Evolutionary conservation across 2,329 filamentous ascomycete species (phyloP).

Genomic region (Alternaria brassicae): DNA sequence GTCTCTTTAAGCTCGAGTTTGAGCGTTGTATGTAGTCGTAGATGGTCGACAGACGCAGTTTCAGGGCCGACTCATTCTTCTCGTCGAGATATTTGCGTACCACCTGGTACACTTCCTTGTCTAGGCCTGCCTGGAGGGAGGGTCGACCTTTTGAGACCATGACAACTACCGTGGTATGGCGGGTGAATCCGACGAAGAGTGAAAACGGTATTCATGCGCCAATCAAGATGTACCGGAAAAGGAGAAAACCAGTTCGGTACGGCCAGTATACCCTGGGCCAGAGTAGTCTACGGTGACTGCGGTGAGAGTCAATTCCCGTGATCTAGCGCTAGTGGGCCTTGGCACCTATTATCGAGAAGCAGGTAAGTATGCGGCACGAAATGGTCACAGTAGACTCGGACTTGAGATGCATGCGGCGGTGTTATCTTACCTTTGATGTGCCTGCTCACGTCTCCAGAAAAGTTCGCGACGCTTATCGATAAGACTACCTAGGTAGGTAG

Average conservation of each 20-base stretch:
- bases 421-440: neutral
- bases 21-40: slow-evolving; percentile 84
- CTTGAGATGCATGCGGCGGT: neutral
- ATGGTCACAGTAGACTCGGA: neutral
- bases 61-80: slow-evolving; percentile 55
- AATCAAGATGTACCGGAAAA: neutral
- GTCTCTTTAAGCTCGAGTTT: slow-evolving; percentile 84
- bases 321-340: neutral
- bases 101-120: slow-evolving; percentile 72
- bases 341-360: neutral
- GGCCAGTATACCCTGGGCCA: neutral
- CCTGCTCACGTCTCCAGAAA: slow-evolving; percentile 28
- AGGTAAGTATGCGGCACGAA: neutral
- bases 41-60: slow-evolving; percentile 66
- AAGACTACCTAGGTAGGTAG: too few relatives aligned
- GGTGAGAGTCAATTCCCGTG: neutral
- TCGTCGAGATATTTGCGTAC: slow-evolving; percentile 78
- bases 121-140: slow-evolving; percentile 50
- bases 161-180: neutral
- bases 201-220: neutral
- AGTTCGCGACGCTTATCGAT: slow-evolving; percentile 42
- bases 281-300: neutral
- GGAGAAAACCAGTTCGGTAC: neutral
- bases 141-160: slow-evolving; percentile 43
- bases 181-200: neutral